Evolutionary conservation across 2,329 filamentous ascomycete genomes (phyloP).

Genomic region (Aureobasidium mangrovei): DNA sequence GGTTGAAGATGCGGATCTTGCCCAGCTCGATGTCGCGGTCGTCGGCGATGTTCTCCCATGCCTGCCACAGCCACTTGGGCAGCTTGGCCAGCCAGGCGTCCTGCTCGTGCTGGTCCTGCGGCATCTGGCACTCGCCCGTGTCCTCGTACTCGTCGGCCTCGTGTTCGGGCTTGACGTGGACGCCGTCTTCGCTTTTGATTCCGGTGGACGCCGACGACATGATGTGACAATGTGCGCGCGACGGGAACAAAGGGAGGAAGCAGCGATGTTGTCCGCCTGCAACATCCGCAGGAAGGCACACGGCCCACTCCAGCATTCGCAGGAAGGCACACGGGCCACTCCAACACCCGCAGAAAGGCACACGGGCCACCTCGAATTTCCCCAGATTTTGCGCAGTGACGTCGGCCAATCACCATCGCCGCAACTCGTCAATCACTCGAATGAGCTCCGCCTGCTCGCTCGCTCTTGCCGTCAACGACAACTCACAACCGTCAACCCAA

Average conservation of each 20-base stretch:
- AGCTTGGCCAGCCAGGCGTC: slow-evolving; percentile 62
- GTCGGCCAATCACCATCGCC: not conserved
- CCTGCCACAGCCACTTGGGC: slow-evolving; percentile 71
- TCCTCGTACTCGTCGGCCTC: slow-evolving; percentile 36
- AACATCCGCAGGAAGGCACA: not conserved
- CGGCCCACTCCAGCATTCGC: not conserved
- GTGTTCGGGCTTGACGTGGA: slow-evolving; percentile 31
- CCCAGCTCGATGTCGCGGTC: slow-evolving; percentile 76
- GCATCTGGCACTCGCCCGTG: slow-evolving; percentile 32
- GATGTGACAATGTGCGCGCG: not conserved
- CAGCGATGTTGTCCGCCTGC: not conserved
- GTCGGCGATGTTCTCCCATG: slow-evolving; percentile 67
- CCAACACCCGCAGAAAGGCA: not conserved
- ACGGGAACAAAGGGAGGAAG: not conserved
- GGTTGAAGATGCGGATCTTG: slow-evolving; percentile 49
- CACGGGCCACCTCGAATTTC: not conserved
- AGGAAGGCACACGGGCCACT: not conserved
- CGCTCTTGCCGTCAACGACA: no score
- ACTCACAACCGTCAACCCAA: not conserved
- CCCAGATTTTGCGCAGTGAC: slow-evolving; percentile 1
- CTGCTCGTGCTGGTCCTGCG: slow-evolving; percentile 16
- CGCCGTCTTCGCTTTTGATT: slow-evolving; percentile 32
- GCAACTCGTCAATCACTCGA: not conserved
- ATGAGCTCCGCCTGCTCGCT: no score
- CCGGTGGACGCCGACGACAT: slow-evolving; percentile 30